Conservation (phyloP, 1,284 basidiomycete genomes). For the Mycosarcoma mackinlayi region DNA sequence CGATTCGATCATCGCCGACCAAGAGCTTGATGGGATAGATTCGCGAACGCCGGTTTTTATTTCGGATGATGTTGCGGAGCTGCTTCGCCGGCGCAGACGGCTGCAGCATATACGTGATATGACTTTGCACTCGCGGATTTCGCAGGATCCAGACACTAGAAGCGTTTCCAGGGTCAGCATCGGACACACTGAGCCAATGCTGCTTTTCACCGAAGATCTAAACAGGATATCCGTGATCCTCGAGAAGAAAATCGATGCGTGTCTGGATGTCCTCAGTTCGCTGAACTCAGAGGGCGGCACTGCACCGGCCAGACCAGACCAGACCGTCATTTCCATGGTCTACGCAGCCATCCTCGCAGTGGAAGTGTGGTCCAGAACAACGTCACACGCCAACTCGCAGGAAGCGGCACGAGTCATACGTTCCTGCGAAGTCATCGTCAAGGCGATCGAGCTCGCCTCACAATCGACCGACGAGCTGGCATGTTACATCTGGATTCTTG, state of each 20-base stretch:
- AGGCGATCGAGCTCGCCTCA: constrained; percentile 5
- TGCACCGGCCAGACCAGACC: neutral
- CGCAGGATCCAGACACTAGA: neutral
- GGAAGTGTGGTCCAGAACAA: constrained; percentile 8
- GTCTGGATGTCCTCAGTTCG: constrained; percentile 9
- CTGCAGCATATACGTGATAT: constrained; percentile 21
- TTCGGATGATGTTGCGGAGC: constrained; percentile 6
- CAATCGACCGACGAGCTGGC: neutral
- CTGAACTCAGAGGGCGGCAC: neutral
- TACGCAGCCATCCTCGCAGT: constrained; percentile 21
- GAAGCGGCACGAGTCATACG: constrained; percentile 1
- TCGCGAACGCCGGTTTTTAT: no score
- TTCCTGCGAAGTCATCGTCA: constrained; percentile 18
- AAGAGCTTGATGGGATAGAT: neutral
- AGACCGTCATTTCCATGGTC: constrained; percentile 8
- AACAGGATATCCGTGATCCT: constrained; percentile 16
- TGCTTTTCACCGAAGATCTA: constrained; percentile 18
- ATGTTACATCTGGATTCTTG: constrained; percentile 1
- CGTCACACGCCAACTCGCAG: neutral
- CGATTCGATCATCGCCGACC: constrained; percentile 14
- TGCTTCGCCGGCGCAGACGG: constrained; percentile 13
- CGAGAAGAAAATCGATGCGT: constrained; percentile 25
- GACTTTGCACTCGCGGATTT: neutral
- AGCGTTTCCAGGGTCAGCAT: neutral
- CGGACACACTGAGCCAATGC: neutral